phyloP scores from a whole-genome alignment of 2,329 filamentous ascomycete genomes.

The Trichoderma guizhouense region DNA sequence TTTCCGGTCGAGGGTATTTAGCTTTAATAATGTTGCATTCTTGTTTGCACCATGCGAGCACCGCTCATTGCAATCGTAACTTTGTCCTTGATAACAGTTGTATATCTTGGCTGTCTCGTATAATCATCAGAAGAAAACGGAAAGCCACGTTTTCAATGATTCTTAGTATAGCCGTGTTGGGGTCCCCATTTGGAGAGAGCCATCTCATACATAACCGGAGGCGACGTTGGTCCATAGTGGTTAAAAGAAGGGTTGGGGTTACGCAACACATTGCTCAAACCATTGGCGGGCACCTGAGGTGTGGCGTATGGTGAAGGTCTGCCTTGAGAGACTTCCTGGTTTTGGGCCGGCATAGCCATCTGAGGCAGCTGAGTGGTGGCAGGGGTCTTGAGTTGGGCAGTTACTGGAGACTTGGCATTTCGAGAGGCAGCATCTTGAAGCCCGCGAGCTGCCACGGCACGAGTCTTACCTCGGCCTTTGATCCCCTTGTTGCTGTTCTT shows the following conservation, averaged over 20 bases:
- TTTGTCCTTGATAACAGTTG: neutral
- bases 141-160: neutral
- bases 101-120: neutral
- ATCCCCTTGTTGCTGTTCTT: slow-evolving; percentile 99
- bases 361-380: slow-evolving; percentile 26
- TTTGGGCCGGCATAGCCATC: slow-evolving; percentile 29
- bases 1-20: neutral
- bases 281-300: slow-evolving; percentile 27
- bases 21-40: neutral
- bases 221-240: slow-evolving; percentile 44
- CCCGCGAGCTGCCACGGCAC: slow-evolving; percentile 53
- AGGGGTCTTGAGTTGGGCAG: slow-evolving; percentile 18
- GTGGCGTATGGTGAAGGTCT: slow-evolving; percentile 34
- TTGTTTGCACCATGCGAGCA: neutral
- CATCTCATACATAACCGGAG: slow-evolving; percentile 43
- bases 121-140: slow-evolving; percentile 17
- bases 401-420: slow-evolving; percentile 21
- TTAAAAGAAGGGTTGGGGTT: slow-evolving; percentile 38
- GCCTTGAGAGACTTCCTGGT: slow-evolving; percentile 29
- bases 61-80: neutral
- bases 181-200: slow-evolving; percentile 41
- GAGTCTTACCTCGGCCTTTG: slow-evolving; percentile 87
- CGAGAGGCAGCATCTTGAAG: slow-evolving; percentile 26
- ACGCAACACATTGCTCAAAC: slow-evolving; percentile 29
- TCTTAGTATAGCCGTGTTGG: slow-evolving; percentile 43